Base-by-base conservation (phyloP, 139 green algal species). In the Chlamydomonas applanata region DNA sequence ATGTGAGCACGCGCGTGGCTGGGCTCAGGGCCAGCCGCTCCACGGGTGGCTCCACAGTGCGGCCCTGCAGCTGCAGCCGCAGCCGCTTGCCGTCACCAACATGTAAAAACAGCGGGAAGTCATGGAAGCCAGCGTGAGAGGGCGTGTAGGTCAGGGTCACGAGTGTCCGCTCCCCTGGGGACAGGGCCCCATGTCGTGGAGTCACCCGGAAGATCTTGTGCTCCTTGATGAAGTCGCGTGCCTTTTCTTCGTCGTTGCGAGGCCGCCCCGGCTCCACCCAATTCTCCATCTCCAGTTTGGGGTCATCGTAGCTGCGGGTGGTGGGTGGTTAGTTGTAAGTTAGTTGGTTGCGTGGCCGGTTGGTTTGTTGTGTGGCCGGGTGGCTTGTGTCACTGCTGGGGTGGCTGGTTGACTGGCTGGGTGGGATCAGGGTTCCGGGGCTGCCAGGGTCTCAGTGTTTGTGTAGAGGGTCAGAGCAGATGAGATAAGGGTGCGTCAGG, bases 181-280 rank as follows among this genome's bases (percentile, higher is more conserved):
- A 49, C 49, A 94, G 72, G 2, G 16, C n/a, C 2, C 86, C 87
- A 24, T 35, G 61, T 19, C 78, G 72, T 5, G 87, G 89, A 17
- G 70, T 53, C 45, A 91, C 49, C 14, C 88, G 64, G 32, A 92
- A 88, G n/a, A 94, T 79, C 32, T 68, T 63, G 40, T 89, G 74
- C 74, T 92, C 83, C 17, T 82, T 57, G 68, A 91, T 88, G 71
- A 87, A 86, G 66, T 83, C 68, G 9, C 77, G 72, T 29, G 82
- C 61, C 62, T 73, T 81, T 49, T 90, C 86, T 0, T 52, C 79
- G 20, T 87, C 79, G 17, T 73, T 78, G 5, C 69, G 69, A 3
- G 89, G 86, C 71, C 82, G 67, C 4, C 76, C 80, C n/a, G 83
- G 69, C 60, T 94, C 90, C 30, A 93, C 85, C 90, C 90, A 94